Evolutionary conservation across 768 basidiomycete species (phyloP), one percentile per base, ranked within the genome.

Genomic region (Leccinum subtestaceum): DNA sequence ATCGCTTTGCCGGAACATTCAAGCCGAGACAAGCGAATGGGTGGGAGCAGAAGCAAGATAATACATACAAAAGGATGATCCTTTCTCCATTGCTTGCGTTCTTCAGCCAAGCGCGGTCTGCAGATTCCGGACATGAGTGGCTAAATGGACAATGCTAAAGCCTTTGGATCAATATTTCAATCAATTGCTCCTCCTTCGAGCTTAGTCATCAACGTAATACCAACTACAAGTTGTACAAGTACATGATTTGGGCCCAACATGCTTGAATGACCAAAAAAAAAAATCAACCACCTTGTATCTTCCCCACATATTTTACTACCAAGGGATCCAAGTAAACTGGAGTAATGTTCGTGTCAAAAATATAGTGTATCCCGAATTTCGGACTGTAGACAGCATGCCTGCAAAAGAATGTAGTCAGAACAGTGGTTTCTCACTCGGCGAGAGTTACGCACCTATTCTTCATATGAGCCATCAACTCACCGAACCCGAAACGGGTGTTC

Each of bases 1-100:
- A 57, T 36, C 46, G 47, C 46, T 49, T 52, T 55, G 11, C 21
- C 43, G 19, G 10, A 12, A 45, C 48, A 46, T 51, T 53, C 45
- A 19, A 52, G 43, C 23, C 31, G 50, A 52, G 27, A 27, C 54
- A 53, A 55, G 48, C 32, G 57, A 45, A 47, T 52, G 38, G n/a
- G 38, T 32, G 23, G 34, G 55, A 53, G 52, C 23, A 57, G 38
- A 55, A 31, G 38, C n/a, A 46, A 2, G 48, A 53, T 36, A 9
- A 40, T 57, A 83, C 93, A 77, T 75, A 98, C 97, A 67, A 96
- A 98, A 31, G 97, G 97, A 75, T 99, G 97, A 65, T 98, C 97
- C 75, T 95, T 98, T 59, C 97, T 78, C 97, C 97, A 99, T 69
- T 95, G 93, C 77, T 99, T 99, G 69, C 97, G 86, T 76, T 99